These are phyloP conservation scores for Beauveria asiatica DNA, from an alignment of 2,329 filamentous ascomycete species.

Conservation along the genomic window DNA sequence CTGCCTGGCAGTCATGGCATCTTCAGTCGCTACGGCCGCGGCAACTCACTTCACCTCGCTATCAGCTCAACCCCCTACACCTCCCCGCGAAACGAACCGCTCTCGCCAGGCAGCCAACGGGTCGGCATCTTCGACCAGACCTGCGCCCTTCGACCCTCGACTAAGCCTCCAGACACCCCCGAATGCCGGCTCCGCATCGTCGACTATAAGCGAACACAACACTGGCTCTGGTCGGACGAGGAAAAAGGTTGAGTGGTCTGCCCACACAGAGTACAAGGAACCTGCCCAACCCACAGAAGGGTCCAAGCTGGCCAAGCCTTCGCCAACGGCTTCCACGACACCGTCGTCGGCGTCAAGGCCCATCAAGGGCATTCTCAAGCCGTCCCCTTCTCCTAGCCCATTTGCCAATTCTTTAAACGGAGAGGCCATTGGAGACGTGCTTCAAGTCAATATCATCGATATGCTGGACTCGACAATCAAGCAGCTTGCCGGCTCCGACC, in stretches of 20 bases:
- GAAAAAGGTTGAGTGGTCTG: constrained; percentile 51
- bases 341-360: constrained; percentile 36
- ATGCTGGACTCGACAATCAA: constrained; percentile 82
- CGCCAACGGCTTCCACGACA: constrained; percentile 30
- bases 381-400: constrained; percentile 41
- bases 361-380: constrained; percentile 70
- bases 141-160: constrained; percentile 30
- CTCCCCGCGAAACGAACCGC: constrained; percentile 47
- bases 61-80: constrained; percentile 55
- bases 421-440: constrained; percentile 32
- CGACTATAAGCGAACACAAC: constrained; percentile 32
- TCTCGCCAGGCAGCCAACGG: constrained; percentile 27
- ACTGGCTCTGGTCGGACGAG: constrained; percentile 35
- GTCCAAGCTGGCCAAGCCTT: constrained; percentile 28
- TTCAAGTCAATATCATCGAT: constrained; percentile 52
- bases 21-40: constrained; percentile 28
- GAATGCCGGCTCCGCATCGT: constrained; percentile 35
- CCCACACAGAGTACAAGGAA: constrained; percentile 48
- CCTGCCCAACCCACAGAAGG: constrained; percentile 36
- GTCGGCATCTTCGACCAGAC: constrained; percentile 26
- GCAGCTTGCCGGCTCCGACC: constrained; percentile 67
- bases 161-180: constrained; percentile 45
- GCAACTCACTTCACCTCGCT: constrained; percentile 40
- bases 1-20: constrained; percentile 34
- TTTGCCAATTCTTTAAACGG: constrained; percentile 32